Base-by-base conservation (phyloP, 495 filamentous ascomycete species). In the Usnea hakonensis region DNA sequence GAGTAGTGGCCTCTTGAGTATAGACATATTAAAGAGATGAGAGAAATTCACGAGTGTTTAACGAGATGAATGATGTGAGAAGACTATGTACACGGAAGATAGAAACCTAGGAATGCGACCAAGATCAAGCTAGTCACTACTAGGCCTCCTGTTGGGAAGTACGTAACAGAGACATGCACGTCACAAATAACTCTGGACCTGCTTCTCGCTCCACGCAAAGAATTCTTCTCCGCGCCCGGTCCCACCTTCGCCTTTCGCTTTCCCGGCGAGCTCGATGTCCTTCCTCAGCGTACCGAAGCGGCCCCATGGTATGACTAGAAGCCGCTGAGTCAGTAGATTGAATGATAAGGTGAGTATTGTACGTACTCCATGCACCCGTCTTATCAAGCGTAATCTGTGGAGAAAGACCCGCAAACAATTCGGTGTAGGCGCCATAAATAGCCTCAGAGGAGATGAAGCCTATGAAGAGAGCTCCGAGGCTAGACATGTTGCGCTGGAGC, bases 271-370 rank as follows among this genome's bases (percentile, higher is more conserved):
- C 41, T 65, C 53, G 28, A 79, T 61, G 62, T 78, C 77, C 32
- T 53, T 44, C 38, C 70, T 65, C 6, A 65, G 63, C 60, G 65
- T 65, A 62, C 73, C 61, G 16, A 72, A 10, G 3, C 73, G 70
- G 10, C 78, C 77, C 73, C 73, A 79, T 0, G 77, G 77, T 4
- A 76, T 43, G 1, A 74, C 53, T 68, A 72, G 21, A 70, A 68
- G 23, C 72, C 68, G 40, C 65, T 44, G 10, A 65, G 43, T 32
- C 30, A 68, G 52, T 17, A 55, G 16, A 6, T 3, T 11, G 8
- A 28, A 36, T 1, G 16, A 16, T 5, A n/a, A 55, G 9, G 10
- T 36, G 30, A 26, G n/a, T 1, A 3, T 9, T 35, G 2, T 28
- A 55, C 52, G 52, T 33, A 55, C 52, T 35, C 52, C 52, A 55